phyloP scores from a whole-genome alignment of 1,284 basidiomycete genomes.

The Violaceomyces palustris region DNA sequence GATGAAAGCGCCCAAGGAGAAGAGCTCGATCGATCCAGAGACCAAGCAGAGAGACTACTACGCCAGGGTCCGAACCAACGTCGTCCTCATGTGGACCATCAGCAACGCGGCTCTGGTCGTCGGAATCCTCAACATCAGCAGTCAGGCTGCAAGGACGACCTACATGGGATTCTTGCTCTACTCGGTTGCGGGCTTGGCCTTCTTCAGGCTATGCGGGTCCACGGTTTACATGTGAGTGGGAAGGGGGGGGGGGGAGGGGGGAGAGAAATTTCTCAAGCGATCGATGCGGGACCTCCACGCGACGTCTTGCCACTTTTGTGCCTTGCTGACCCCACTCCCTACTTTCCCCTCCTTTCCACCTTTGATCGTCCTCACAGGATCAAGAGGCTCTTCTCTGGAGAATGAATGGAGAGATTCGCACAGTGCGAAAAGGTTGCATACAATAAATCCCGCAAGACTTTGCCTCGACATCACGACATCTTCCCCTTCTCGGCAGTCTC shows the following conservation, averaged over 20 bases:
- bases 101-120: conserved; percentile 46
- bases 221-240: conserved; percentile 24
- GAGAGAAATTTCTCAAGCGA: no score
- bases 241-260: background rate
- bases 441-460: no score
- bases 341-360: background rate
- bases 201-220: conserved; percentile 37
- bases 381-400: conserved; percentile 43
- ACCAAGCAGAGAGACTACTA: conserved; percentile 50
- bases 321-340: no score
- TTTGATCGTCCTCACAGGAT: conserved; percentile 2
- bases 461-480: no score
- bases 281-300: no score
- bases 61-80: conserved; percentile 77
- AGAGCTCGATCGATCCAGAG: conserved; percentile 28
- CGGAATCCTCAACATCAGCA: conserved; percentile 41
- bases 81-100: conserved; percentile 70
- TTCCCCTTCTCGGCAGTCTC: no score
- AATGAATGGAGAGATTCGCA: no score
- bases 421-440: no score
- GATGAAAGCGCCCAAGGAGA: conserved; percentile 26
- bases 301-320: no score
- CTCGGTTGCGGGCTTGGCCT: conserved; percentile 36
- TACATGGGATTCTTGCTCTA: conserved; percentile 51
- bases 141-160: conserved; percentile 14